Evolutionary conservation across 2,329 filamentous ascomycete genomes (phyloP).

Genomic region (Neodidymelliopsis sp.): DNA sequence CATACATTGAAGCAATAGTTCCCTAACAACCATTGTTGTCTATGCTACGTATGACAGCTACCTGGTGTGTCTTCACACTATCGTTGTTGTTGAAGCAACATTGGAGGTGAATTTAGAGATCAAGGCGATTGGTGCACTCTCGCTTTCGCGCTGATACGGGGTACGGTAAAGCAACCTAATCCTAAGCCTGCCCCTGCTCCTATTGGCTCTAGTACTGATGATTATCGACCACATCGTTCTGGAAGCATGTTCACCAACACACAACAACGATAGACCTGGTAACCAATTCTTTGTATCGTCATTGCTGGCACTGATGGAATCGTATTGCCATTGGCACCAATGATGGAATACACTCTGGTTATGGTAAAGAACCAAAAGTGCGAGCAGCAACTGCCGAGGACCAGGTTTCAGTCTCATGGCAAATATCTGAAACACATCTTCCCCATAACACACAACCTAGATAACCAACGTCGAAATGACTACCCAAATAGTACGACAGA

Average conservation of each 20-base stretch:
- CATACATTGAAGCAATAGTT: neutral
- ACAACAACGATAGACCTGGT: conserved; percentile 3
- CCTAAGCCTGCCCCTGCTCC: neutral
- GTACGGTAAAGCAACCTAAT: neutral
- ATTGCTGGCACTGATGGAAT: neutral
- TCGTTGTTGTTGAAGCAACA: conserved; percentile 7
- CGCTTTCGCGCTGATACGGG: conserved; percentile 6
- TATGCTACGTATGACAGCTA: too few species aligned
- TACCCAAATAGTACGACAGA: neutral
- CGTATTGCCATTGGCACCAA: neutral
- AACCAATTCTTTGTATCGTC: neutral
- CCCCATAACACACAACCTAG: neutral
- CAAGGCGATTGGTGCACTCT: neutral
- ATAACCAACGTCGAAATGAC: neutral
- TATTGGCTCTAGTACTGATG: conserved; percentile 1
- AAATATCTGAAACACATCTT: conserved; percentile 12
- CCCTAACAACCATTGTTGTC: neutral
- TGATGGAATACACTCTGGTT: neutral
- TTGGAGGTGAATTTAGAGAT: neutral
- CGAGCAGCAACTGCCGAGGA: neutral
- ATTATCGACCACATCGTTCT: neutral
- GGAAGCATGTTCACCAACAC: conserved; percentile 11
- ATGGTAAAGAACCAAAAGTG: neutral
- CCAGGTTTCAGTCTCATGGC: neutral
- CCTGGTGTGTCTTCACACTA: too few species aligned